Conservation (phyloP, 768 basidiomycete species). For the Gloeophyllum trabeum region DNA sequence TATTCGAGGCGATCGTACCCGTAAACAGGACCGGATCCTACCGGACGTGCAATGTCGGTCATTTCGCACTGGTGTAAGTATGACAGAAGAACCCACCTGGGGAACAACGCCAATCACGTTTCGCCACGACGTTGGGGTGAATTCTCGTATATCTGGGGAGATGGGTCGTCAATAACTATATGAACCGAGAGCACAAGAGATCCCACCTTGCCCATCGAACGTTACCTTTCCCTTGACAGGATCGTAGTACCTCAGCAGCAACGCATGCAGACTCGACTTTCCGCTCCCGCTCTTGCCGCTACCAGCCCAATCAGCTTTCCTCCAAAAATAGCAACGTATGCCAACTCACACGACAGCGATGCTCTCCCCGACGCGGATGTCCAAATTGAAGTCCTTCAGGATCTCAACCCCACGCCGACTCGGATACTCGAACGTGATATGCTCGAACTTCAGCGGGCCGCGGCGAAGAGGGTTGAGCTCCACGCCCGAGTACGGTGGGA, state of each 20-base stretch:
- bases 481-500: conserved; percentile 54
- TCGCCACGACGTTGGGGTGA: conserved; percentile 81
- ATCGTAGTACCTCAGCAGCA: conserved; percentile 84
- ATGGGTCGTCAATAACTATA: background rate
- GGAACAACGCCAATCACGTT: conserved; percentile 87
- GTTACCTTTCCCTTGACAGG: conserved; percentile 74
- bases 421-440: conserved; percentile 84
- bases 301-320: conserved; percentile 4
- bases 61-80: background rate
- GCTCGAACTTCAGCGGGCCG: conserved; percentile 71
- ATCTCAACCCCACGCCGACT: conserved; percentile 74
- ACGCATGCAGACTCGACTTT: conserved; percentile 84
- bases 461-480: conserved; percentile 42
- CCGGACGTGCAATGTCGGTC: background rate
- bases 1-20: conserved; percentile 91
- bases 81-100: conserved; percentile 30
- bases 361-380: conserved; percentile 75
- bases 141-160: conserved; percentile 70
- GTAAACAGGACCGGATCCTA: conserved; percentile 82
- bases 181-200: background rate
- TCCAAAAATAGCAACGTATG: conserved; percentile 1
- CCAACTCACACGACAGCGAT: conserved; percentile 85
- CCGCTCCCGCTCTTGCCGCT: conserved; percentile 92
- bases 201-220: conserved; percentile 77
- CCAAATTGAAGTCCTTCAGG: conserved; percentile 72